Evolutionary conservation across 768 basidiomycete species (phyloP), one percentile per base, ranked within the genome.

Genomic region (Mycena kentingensis): DNA sequence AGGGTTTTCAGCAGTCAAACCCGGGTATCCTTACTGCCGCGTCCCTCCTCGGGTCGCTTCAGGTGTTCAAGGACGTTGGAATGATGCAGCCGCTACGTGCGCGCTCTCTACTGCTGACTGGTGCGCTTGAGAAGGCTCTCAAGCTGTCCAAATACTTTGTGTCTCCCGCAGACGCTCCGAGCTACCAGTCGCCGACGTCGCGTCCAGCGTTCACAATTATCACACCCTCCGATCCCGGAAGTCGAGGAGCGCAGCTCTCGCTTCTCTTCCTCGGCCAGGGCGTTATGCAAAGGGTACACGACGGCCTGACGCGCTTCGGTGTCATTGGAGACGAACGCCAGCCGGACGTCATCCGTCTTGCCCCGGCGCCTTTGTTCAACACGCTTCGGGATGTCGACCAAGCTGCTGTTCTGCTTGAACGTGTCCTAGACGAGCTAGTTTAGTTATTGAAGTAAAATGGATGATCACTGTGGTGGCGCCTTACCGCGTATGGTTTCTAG

Each of bases 1-100:
- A 93, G 68, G 94, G 94, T 35, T 98, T 90, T 73, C 95, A 97
- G 66, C 89, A 96, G 69, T 98, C 95, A 32, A 98, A 98, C 72
- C 94, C 97, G 8, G 88, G 85, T 50, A 84, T 90, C 29, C 74
- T 98, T 54, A 79, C 84, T 28, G 78, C 88, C 4, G 88, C 87
- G 43, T 81, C 93, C 5, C 79, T 98, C 16, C 77, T 93, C 13
- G 92, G 95, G 2, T 85, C 92, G 37, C 77, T 98, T 29, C 81
- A 88, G 62, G 72, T 90, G 13, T 90, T 97, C 73, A 79, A 87
- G 55, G 78, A 82, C 57, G 90, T 79, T 7, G 91, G 91, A 28
- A 89, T 91, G 77, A 81, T 92, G 76, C 65, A 57, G 1, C 70
- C 79, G 6, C 65, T 98, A 24, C 76, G 93, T 25, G 75, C 79